These are phyloP conservation scores for Xylaria arbuscula DNA, from an alignment of 2,329 filamentous ascomycete species.

Conservation along the genomic window DNA sequence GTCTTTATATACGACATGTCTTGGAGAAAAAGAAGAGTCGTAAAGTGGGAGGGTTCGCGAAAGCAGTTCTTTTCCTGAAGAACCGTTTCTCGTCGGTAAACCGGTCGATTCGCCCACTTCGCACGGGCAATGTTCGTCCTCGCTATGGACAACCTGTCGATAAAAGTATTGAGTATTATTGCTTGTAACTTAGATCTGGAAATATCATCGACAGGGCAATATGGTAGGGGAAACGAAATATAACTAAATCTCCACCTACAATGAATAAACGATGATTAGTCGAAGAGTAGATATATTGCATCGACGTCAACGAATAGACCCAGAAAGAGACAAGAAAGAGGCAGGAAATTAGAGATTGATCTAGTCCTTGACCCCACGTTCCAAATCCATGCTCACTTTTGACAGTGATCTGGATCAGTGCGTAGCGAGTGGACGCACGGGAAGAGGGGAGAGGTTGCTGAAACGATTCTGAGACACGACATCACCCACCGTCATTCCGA, in stretches of 20 bases:
- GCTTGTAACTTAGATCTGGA: neutral
- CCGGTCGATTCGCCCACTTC: neutral
- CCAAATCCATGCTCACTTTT: conserved; percentile 5
- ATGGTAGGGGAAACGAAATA: neutral
- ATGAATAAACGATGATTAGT: neutral
- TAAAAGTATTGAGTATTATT: neutral
- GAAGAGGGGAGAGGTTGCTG: conserved; percentile 37
- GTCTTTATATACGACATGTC: conserved; percentile 24
- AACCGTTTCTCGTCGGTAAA: neutral
- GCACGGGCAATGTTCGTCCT: neutral
- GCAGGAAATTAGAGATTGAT: neutral
- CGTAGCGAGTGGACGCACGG: conserved; percentile 18
- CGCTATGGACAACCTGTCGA: neutral
- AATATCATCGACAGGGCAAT: neutral
- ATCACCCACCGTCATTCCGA: conserved; percentile 17
- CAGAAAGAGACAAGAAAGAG: neutral
- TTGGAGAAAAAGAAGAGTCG: neutral
- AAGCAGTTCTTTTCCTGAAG: neutral
- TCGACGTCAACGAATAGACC: neutral
- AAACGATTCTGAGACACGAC: conserved; percentile 41
- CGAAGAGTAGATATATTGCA: neutral
- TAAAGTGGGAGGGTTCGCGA: neutral
- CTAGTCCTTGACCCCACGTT: conserved; percentile 9
- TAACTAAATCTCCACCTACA: neutral
- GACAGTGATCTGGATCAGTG: conserved; percentile 8